Evolutionary conservation across 140 eudicot species (phyloP).

Genomic region (Artemisia princeps): DNA sequence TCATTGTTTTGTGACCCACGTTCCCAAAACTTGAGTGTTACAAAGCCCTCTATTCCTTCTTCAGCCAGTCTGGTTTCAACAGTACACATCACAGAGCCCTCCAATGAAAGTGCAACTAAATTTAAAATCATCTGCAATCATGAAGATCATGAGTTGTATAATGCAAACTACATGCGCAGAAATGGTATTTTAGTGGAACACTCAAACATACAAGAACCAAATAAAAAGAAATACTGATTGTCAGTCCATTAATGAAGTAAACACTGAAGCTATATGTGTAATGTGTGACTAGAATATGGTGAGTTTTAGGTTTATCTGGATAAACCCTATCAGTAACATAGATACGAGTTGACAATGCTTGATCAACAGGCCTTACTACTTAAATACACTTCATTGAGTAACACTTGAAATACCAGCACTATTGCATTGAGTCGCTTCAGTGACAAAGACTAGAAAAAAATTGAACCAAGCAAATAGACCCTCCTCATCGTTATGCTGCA

Average conservation of each 20-base stretch:
- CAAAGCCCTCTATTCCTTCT: constrained; percentile 90
- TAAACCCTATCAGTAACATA: too few species aligned
- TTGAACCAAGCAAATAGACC: too few species aligned
- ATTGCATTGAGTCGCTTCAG: too few species aligned
- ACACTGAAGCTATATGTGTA: not conserved
- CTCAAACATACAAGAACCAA: not conserved
- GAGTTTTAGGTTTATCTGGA: too few species aligned
- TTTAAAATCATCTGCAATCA: constrained; percentile 60
- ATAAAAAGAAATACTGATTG: not conserved
- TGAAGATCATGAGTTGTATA: not conserved
- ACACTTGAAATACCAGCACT: too few species aligned
- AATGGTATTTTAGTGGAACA: not conserved
- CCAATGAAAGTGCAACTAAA: constrained; percentile 68
- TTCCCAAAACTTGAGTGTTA: constrained; percentile 78
- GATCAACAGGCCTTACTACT: too few species aligned
- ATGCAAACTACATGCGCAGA: too few species aligned
- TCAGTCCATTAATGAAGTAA: not conserved
- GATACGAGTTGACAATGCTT: too few species aligned
- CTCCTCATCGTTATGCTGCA: too few species aligned
- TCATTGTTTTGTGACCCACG: constrained; percentile 47
- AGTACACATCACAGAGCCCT: constrained; percentile 79
- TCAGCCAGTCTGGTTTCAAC: constrained; percentile 81
- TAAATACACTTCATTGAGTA: too few species aligned
- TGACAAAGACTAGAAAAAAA: too few species aligned
- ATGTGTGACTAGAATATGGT: too few species aligned